These are phyloP conservation scores for Chrysochromulina parva DNA, from an alignment of 78 protist species.

Conservation along the genomic window DNA sequence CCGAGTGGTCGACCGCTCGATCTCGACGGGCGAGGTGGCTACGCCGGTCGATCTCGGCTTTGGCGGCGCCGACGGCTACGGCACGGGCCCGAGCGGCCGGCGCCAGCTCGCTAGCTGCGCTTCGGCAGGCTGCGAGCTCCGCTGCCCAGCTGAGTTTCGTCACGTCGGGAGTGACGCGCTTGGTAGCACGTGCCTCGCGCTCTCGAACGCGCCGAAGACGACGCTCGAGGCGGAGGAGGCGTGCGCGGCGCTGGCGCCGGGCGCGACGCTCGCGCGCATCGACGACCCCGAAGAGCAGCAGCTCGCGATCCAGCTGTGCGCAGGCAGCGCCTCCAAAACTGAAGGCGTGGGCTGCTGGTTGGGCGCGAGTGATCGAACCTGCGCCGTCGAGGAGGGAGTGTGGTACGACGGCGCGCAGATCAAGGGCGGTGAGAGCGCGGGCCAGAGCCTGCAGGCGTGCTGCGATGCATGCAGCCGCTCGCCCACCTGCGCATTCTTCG, in stretches of 20 bases:
- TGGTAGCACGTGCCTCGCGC: not conserved
- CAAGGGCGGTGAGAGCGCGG: not conserved
- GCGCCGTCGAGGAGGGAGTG: not conserved
- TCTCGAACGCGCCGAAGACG: not conserved
- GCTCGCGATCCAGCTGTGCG: not conserved
- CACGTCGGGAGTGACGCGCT: too few species aligned
- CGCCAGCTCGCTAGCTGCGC: too few species aligned
- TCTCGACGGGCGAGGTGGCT: too few species aligned
- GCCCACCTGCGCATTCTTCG: not conserved
- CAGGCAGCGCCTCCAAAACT: too few species aligned
- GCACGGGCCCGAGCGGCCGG: too few species aligned
- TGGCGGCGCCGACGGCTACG: too few species aligned
- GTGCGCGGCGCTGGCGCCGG: not conserved
- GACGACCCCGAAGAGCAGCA: not conserved
- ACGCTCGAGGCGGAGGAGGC: not conserved
- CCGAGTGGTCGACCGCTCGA: not conserved
- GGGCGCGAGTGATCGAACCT: not conserved
- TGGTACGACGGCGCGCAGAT: not conserved
- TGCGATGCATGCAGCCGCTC: not conserved
- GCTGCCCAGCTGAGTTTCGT: too few species aligned
- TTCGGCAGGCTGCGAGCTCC: too few species aligned
- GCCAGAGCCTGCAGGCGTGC: not conserved
- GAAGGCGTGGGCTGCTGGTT: slow-evolving; percentile 8
- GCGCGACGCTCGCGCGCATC: not conserved
- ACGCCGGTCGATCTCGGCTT: too few species aligned